Conservation (phyloP, 805 yeast genomes). For the Metschnikowia rubicola region DNA sequence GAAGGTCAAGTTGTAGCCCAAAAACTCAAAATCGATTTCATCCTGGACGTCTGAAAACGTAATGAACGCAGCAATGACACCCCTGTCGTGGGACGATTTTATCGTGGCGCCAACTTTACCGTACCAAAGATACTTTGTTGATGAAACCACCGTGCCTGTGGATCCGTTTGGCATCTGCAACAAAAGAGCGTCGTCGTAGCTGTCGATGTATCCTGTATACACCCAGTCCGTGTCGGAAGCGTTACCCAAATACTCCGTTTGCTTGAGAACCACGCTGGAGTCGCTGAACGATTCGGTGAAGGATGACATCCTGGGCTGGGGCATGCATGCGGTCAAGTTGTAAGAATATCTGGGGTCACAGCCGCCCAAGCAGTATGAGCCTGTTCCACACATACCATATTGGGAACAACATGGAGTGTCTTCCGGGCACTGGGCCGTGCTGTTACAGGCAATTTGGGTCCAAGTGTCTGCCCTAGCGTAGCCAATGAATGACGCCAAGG, state of each 20-base stretch:
- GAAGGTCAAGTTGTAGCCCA: conserved; percentile 65
- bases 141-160: conserved; percentile 76
- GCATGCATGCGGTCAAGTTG: conserved; percentile 71
- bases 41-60: conserved; percentile 81
- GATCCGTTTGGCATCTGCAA: conserved; percentile 73
- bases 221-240: conserved; percentile 65
- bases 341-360: conserved; percentile 77
- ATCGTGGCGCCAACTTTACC: conserved; percentile 70
- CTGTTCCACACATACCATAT: conserved; percentile 78
- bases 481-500: conserved; percentile 7
- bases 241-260: conserved; percentile 62
- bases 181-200: conserved; percentile 51
- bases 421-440: conserved; percentile 64
- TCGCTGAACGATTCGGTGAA: conserved; percentile 41
- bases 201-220: conserved; percentile 57
- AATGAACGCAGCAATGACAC: conserved; percentile 83
- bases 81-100: conserved; percentile 70
- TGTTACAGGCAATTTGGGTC: conserved; percentile 44
- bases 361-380: conserved; percentile 76
- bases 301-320: conserved; percentile 72
- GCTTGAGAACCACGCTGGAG: conserved; percentile 23
- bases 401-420: conserved; percentile 81
- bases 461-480: conserved; percentile 10
- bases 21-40: conserved; percentile 85
- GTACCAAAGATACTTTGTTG: conserved; percentile 81